These are phyloP conservation scores for Sphaerulina musiva DNA, from an alignment of 2,329 filamentous ascomycete genomes.

Conservation along the genomic window DNA sequence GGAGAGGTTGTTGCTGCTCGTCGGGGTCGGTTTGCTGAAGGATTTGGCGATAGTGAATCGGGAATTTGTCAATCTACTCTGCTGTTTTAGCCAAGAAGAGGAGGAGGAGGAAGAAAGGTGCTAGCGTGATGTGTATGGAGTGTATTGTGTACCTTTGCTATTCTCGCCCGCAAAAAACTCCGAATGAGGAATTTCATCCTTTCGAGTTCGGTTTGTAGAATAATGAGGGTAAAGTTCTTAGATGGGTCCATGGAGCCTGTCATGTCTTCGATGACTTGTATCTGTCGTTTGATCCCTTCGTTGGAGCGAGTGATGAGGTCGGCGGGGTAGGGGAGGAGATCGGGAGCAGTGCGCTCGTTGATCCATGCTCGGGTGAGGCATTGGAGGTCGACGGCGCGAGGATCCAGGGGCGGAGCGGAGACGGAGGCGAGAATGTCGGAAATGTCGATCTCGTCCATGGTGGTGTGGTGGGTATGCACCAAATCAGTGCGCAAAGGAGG, in stretches of 20 bases:
- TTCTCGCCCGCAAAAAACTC: slow-evolving; percentile 72
- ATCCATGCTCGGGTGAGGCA: slow-evolving; percentile 87
- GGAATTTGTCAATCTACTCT: slow-evolving; percentile 62
- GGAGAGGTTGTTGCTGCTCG: slow-evolving; percentile 30
- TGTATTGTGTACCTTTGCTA: slow-evolving; percentile 56
- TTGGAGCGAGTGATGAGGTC: slow-evolving; percentile 54
- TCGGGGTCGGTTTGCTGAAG: slow-evolving; percentile 31
- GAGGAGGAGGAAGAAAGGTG: background rate
- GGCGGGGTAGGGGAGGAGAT: slow-evolving; percentile 73
- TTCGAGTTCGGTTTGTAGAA: slow-evolving; percentile 93
- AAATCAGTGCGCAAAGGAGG: background rate
- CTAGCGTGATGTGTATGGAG: too few relatives aligned
- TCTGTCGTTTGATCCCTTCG: slow-evolving; percentile 20
- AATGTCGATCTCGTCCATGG: slow-evolving; percentile 35
- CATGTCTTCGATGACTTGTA: slow-evolving; percentile 47
- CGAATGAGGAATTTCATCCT: slow-evolving; percentile 87
- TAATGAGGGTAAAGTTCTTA: slow-evolving; percentile 86
- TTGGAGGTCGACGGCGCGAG: slow-evolving; percentile 69
- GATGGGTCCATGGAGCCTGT: slow-evolving; percentile 82
- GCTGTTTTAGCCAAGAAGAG: too few relatives aligned
- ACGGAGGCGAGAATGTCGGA: slow-evolving; percentile 50
- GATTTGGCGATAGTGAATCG: slow-evolving; percentile 62
- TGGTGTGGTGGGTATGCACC: too few relatives aligned
- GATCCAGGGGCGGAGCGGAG: slow-evolving; percentile 42
- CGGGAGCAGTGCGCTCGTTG: slow-evolving; percentile 80